Percentiles rank a stretch among this genome's conserved stretches.
phyloP scores from a whole-genome alignment of 1,284 basidiomycete genomes.

The Bjerkandera adusta region DNA sequence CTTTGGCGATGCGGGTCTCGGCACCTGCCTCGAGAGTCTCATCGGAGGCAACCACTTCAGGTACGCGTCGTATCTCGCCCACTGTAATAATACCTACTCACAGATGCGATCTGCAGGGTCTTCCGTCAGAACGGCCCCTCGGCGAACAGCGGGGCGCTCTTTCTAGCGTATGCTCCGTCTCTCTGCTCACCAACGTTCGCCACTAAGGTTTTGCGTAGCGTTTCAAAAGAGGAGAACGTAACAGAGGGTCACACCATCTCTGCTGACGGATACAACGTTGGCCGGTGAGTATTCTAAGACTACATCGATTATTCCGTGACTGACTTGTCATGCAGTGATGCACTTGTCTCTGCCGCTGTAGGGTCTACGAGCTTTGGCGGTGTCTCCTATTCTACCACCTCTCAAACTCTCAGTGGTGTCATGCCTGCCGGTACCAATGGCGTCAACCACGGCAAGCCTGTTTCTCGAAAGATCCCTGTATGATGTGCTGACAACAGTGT shows the following conservation, averaged over 20 bases:
- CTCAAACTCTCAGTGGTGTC: slow-evolving; percentile 46
- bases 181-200: not conserved
- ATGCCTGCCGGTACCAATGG: slow-evolving; percentile 49
- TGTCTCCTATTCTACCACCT: slow-evolving; percentile 48
- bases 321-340: slow-evolving; percentile 32
- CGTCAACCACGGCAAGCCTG: slow-evolving; percentile 40
- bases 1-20: slow-evolving; percentile 53
- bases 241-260: slow-evolving; percentile 47
- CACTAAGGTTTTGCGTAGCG: slow-evolving; percentile 33
- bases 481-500: not conserved
- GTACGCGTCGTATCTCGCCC: slow-evolving; percentile 25
- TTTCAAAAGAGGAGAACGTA: slow-evolving; percentile 56
- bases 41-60: slow-evolving; percentile 69
- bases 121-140: slow-evolving; percentile 71
- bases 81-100: not conserved
- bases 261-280: slow-evolving; percentile 55
- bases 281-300: slow-evolving; percentile 28
- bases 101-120: slow-evolving; percentile 46
- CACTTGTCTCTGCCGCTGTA: slow-evolving; percentile 41
- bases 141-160: slow-evolving; percentile 62
- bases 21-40: slow-evolving; percentile 62
- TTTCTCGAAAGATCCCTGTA: too few species aligned
- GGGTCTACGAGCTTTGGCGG: slow-evolving; percentile 42
- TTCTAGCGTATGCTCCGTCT: slow-evolving; percentile 52
- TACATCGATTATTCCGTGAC: not conserved